These are phyloP conservation scores for Plectosphaerella plurivora DNA, from an alignment of 2,329 filamentous ascomycete genomes.

Conservation along the genomic window DNA sequence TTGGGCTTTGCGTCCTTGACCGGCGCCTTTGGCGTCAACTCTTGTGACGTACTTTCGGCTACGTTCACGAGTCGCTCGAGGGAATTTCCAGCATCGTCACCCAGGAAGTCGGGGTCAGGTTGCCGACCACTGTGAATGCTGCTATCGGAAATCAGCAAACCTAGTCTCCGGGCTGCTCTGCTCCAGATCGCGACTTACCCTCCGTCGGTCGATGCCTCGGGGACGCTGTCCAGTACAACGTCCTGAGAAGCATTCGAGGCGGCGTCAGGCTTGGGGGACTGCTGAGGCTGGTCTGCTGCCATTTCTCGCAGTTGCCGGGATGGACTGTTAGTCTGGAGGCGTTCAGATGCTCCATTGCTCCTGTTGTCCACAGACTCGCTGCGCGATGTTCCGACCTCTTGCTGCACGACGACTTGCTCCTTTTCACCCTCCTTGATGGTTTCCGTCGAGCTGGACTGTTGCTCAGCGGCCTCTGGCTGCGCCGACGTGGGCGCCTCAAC, in stretches of 20 bases:
- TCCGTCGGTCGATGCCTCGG: slow-evolving; percentile 2
- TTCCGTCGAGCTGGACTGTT: slow-evolving; percentile 2
- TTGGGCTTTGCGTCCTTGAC: slow-evolving; percentile 2
- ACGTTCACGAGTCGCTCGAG: slow-evolving; percentile 8
- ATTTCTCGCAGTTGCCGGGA: slow-evolving; percentile 22
- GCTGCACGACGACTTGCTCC: slow-evolving; percentile 17
- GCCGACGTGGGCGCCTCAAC: not conserved
- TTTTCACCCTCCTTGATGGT: slow-evolving; percentile 16
- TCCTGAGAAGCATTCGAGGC: not conserved
- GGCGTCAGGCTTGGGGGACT: not conserved
- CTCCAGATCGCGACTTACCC: not conserved
- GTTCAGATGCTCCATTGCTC: slow-evolving; percentile 2
- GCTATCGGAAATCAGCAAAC: slow-evolving; percentile 10
- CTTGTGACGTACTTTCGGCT: slow-evolving; percentile 1
- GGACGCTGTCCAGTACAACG: not conserved
- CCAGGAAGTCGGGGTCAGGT: slow-evolving; percentile 35
- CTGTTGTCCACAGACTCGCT: not conserved
- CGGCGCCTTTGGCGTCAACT: slow-evolving; percentile 2
- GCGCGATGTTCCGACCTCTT: not conserved
- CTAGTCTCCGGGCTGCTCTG: slow-evolving; percentile 4
- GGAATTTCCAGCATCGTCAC: slow-evolving; percentile 26
- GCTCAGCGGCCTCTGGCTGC: not conserved
- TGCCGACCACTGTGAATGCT: slow-evolving; percentile 46
- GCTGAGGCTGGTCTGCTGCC: slow-evolving; percentile 2
- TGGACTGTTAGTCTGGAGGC: slow-evolving; percentile 19